Conservation (phyloP, 1,284 basidiomycete species). For the Cystobasidium pallidum region DNA sequence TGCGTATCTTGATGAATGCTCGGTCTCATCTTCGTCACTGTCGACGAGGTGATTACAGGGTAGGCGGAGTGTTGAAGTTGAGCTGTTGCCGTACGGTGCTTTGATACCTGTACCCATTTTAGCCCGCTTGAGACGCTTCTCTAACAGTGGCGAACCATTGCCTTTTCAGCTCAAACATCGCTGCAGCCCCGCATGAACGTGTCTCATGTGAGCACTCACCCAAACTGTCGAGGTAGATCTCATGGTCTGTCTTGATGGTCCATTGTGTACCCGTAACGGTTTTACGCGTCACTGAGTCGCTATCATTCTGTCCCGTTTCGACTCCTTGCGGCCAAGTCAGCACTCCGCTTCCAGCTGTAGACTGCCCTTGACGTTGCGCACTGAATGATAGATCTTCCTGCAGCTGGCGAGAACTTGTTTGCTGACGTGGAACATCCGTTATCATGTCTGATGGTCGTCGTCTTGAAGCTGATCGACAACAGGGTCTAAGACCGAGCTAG, state of each 20-base stretch:
- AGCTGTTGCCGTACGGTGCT: neutral
- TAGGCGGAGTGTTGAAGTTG: neutral
- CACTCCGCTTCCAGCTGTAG: neutral
- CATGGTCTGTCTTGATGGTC: slow-evolving; percentile 29
- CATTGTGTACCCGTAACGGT: neutral
- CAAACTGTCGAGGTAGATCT: slow-evolving; percentile 17
- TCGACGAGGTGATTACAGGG: neutral
- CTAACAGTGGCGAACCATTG: neutral
- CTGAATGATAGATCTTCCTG: neutral
- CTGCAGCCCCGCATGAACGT: neutral
- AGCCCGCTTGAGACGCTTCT: slow-evolving; percentile 22
- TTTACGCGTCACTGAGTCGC: neutral
- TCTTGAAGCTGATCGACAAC: neutral
- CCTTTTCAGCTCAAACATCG: neutral
- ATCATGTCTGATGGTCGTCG: slow-evolving; percentile 1
- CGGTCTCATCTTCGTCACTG: slow-evolving; percentile 5
- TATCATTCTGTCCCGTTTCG: neutral
- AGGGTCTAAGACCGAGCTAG: no score
- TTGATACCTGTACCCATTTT: neutral
- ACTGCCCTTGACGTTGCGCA: neutral
- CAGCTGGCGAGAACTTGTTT: no score
- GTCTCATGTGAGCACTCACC: neutral
- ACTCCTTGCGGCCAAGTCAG: slow-evolving; percentile 5
- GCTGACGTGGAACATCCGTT: neutral
- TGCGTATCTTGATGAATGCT: neutral